Evolutionary conservation across 306 rosid species (phyloP), one percentile per base, ranked within the genome.

Genomic region (Cucurbita pepo): DNA sequence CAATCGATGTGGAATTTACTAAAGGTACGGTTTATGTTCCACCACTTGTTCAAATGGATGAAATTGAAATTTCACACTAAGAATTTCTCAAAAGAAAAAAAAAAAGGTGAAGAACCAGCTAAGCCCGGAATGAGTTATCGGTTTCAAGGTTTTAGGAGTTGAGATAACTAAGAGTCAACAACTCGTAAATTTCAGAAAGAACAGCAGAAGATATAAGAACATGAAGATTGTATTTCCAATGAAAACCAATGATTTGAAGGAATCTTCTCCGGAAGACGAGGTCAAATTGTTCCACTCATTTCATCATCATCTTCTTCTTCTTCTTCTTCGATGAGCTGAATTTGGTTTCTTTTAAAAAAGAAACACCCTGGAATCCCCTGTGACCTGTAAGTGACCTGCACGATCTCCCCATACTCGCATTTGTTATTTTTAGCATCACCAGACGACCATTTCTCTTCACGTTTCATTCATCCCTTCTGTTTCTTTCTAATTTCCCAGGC

Each of bases 371-470:
- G 79, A 88, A 60, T 30, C 19, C 6, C 37, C 54, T 34, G 8
- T 43, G 76, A 89, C 82, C 36, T 15, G 38, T 18, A 73, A 89
- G 84, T 85, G 88, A 64, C 83, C 86, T 69, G 79, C 95, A 83
- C 88, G 85, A 84, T 85, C 86, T 41, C 57, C 21, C 54, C 61
- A 58, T 37, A 58, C 6, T 80, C 81, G 16, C 59, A 19, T 65
- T 77, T 15, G 56, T 37, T 73, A 73, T 60, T 72, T 30, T 82
- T 85, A 87, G 92, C 85, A 86, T 88, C 94, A 82, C 94, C 90
- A 81, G 85, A 81, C 50, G 86, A 86, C 97, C 88, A 53, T 82
- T 90, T 88, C 92, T 79, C 53, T 77, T 73, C 77, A 50, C 51
- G 37, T 77, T 65, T 64, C 48, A 62, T 57, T 25, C 75, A 53